These are phyloP conservation scores for Lyophyllum atratum DNA, from an alignment of 768 basidiomycete species.

Conservation along the genomic window DNA sequence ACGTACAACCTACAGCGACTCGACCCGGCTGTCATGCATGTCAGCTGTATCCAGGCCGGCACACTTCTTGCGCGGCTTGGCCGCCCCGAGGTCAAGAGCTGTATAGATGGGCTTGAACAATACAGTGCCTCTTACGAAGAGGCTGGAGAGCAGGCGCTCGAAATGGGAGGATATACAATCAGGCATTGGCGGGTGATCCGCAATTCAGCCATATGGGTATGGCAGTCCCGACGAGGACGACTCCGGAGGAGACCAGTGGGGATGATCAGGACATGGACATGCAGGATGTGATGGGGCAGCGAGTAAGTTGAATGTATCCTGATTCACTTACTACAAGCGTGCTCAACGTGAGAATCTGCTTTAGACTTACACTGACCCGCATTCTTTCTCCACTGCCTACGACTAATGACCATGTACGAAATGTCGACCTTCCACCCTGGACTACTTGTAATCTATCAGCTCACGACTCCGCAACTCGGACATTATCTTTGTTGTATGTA, in stretches of 20 bases:
- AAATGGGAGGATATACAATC: constrained; percentile 58
- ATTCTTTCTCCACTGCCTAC: neutral
- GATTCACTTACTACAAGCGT: neutral
- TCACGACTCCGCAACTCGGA: neutral
- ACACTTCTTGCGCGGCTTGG: constrained; percentile 80
- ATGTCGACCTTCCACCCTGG: neutral
- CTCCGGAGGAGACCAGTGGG: constrained; percentile 21
- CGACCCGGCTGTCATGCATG: constrained; percentile 89
- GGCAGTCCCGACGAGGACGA: constrained; percentile 34
- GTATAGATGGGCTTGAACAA: constrained; percentile 84
- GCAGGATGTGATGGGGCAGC: constrained; percentile 5
- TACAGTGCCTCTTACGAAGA: constrained; percentile 89
- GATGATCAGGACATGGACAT: constrained; percentile 17
- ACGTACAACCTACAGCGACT: constrained; percentile 49
- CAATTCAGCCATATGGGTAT: constrained; percentile 53
- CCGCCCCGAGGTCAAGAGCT: constrained; percentile 79
- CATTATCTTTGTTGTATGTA: constrained; percentile 8
- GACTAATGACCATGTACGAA: neutral
- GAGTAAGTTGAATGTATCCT: constrained; percentile 8
- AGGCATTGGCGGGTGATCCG: constrained; percentile 41
- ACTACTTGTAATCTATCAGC: neutral
- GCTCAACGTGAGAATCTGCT: neutral
- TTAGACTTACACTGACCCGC: neutral
- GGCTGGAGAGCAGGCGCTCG: constrained; percentile 73
- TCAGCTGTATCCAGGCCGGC: constrained; percentile 83